Evolutionary conservation across 306 rosid species (phyloP), one percentile per base, ranked within the genome.

Genomic region (Cercis canadensis): DNA sequence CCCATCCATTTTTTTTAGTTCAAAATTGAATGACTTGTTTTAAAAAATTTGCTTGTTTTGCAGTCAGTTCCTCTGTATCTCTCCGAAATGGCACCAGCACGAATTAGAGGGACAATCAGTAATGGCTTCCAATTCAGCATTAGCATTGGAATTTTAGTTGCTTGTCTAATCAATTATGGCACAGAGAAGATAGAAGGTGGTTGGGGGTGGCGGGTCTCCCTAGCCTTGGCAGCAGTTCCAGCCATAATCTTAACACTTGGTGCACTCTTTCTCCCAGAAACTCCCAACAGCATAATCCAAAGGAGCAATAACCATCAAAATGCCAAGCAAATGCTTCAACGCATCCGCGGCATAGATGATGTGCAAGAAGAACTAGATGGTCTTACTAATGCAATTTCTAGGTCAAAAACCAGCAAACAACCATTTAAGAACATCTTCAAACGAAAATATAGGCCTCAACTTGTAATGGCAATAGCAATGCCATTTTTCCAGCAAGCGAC

Each of bases 401-500:
- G 37, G 1, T 75, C 92, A 6, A 80, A 60, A 70, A 80, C 87
- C 45, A 73, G 72, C 83, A 53, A 77, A 39, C 69, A 73, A 67
- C 86, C 89, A 1, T 89, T 89, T 24, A 67, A 62, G 58, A 80
- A 86, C 19, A 84, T 89, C 74, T 9, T 84, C 2, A 61, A 53
- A 6, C 84, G 81, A 56, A 78, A 70, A 60, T 82, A 86, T 37
- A 81, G 92, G 67, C 92, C 92, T 67, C 92, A 89, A 31, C 74
- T 89, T 39, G 92, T 82, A 2, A 84, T 89, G 92, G 84, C 96
- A 18, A 69, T 89, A 44, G 73, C 79, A 49, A 78, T 89, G 31
- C 96, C 96, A 0, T 84, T 89, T 54, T 89, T 89, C 72, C 96
- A 89, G 71, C 91, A 86, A 57, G 82, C 84, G 46, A 86, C 88